These are phyloP conservation scores for Perkinsus chesapeaki DNA, from an alignment of 169 alveolate species.

Conservation along the genomic window DNA sequence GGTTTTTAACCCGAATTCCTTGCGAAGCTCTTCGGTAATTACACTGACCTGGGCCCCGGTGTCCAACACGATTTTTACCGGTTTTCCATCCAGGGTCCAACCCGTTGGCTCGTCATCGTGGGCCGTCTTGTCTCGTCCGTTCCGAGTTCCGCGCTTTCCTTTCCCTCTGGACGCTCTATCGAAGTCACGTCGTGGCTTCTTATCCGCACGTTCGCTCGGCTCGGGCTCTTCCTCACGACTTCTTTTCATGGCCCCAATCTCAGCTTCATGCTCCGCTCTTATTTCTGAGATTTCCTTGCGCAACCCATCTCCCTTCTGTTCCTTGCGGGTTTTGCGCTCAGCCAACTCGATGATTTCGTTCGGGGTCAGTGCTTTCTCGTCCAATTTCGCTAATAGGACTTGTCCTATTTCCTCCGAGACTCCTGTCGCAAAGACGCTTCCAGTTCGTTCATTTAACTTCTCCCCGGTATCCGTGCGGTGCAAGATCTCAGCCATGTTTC, in stretches of 20 bases:
- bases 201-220: neutral
- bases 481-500: neutral
- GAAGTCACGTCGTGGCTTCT: neutral
- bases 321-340: neutral
- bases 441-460: neutral
- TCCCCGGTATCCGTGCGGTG: neutral
- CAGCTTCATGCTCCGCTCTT: neutral
- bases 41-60: neutral
- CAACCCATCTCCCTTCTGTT: neutral
- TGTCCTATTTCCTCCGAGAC: neutral
- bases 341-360: neutral
- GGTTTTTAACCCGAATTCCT: neutral
- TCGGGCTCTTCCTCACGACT: neutral
- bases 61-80: neutral
- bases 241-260: neutral
- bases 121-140: neutral
- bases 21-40: neutral
- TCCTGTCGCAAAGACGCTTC: neutral
- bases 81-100: neutral
- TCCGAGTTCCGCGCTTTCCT: neutral
- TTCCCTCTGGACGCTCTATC: neutral
- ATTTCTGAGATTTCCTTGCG: neutral
- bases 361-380: neutral
- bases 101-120: neutral
- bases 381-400: neutral